Evolutionary conservation across 1,284 basidiomycete genomes (phyloP), one percentile per base, ranked within the genome.

Genomic region (Sporisorium scitamineum): DNA sequence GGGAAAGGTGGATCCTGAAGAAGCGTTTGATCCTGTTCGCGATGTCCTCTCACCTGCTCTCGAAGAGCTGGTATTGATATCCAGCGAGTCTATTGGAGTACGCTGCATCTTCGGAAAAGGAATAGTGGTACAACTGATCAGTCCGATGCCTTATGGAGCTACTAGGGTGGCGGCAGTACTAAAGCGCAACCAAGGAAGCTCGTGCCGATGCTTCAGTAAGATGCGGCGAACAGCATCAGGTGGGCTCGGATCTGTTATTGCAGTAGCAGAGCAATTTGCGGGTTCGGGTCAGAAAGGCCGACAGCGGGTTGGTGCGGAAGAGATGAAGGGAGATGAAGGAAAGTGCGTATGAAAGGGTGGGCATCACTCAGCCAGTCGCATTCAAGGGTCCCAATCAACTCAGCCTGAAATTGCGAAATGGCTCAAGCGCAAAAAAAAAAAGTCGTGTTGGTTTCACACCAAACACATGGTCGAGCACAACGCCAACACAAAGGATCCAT

Each of bases 1-100:
- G 18, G 66, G 45, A 8, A 60, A 62, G 5, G 64, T 61, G 39
- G 53, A 55, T 6, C 37, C 27, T 16, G 57, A 66, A 3, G 47
- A 55, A 39, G 41, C 14, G 20, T 10, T 24, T 1, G 60, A 39
- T 14, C 11, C 34, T 42, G 39, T 14, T 18, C 42, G 53, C 10
- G 54, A 55, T 7, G 41, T 11, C 18, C 39, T n/a, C 39, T n/a
- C 50, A 1, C 16, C 18, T n/a, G 22, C 57, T 11, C 20, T 34
- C 1, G 63, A 37, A 14, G 63, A 54, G 5, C 14, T 47, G 9
- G n/a, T 1, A 31, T 27, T 31, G 47, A 48, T 37, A n/a, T 59
- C 48, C 0, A 51, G 9, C 37, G 47, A 32, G 27, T 66, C 53
- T 26, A 13, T 51, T 14, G 45, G 39, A 51, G 39, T 55, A 41